Evolutionary conservation across 345 rosid genomes (phyloP).

Genomic region (Dipteronia sinensis): DNA sequence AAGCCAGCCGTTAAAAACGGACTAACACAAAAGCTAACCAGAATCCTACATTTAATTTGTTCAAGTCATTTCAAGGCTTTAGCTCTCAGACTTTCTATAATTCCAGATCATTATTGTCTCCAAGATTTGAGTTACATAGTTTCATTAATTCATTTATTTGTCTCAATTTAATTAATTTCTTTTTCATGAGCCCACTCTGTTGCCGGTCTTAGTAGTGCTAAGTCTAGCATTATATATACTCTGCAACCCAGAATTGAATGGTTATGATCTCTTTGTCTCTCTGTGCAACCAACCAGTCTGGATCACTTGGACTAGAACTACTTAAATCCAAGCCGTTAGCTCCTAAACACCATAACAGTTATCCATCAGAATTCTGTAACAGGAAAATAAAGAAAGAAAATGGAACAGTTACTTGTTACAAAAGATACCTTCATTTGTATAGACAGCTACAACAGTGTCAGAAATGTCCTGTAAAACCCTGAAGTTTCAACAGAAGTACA

Average conservation of each 20-base stretch:
- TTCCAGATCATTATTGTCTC: too few species aligned
- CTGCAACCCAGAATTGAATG: constrained; percentile 42
- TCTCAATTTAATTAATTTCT: not conserved
- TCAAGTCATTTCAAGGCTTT: too few species aligned
- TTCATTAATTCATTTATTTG: not conserved
- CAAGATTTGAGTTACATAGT: too few species aligned
- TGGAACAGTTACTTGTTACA: not conserved
- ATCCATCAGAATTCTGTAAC: not conserved
- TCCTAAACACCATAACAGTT: constrained; percentile 27
- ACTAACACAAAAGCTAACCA: too few species aligned
- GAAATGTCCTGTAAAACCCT: constrained; percentile 51
- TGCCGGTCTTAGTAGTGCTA: not conserved
- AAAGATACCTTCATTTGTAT: constrained; percentile 32
- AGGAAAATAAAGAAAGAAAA: not conserved
- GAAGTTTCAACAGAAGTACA: not conserved
- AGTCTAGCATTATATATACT: constrained; percentile 29
- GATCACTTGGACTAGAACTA: constrained; percentile 28
- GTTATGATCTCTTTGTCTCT: constrained; percentile 36
- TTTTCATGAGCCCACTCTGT: not conserved
- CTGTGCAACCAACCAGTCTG: constrained; percentile 44
- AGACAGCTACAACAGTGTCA: constrained; percentile 39
- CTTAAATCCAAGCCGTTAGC: constrained; percentile 43
- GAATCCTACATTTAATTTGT: too few species aligned
- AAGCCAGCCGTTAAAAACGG: too few species aligned
- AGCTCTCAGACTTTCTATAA: too few species aligned